Base-by-base conservation (phyloP, 2,329 filamentous ascomycete species). In the Penicillium hordei region DNA sequence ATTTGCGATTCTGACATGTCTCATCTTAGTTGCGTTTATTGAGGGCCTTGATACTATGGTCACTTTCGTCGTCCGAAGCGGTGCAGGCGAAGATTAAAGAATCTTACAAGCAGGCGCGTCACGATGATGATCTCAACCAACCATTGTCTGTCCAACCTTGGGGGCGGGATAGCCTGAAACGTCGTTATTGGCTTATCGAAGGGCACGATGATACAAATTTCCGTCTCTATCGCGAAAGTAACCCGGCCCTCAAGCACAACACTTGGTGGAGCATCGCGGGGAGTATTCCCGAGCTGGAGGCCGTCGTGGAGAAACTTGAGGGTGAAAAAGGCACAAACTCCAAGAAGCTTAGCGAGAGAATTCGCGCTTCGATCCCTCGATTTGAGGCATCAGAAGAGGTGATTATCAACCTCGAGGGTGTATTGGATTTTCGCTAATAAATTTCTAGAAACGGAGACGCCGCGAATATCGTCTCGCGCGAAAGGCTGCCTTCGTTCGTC, bases 211-310 rank as follows among this genome's bases (percentile, higher is more conserved):
- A 99, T 75, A 97, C 93, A 4, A 85, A 89, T 61, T 99, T 99
- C 75, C 86, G 94, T 61, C 85, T 99, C 44, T 99, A 99, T 74
- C 85, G 94, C 52, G 94, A 99, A 76, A 93, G 90, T 76, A 95
- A 96, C 69, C 89, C 91, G 13, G 86, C 87, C 5, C 83, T 88
- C 33, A 85, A 85, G 69, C 84, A 89, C 45, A 88, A 88, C 60
- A 91, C 90, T 25, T 99, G 94, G 94, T 91, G 91, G 84, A 97
- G 89, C 70, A 87, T 97, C 42, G 94, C 94, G 17, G 91, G 93
- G 7, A 88, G 83, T 48, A 97, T 99, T 48, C 91, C 95, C 5
- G 93, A 97, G 72, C 80, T 97, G 61, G 88, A 85, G 66, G 80
- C 77, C 5, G 79, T 97, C 49, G 89, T 88, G 6, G 86, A 89